Conservation (phyloP, 345 rosid genomes). For the Eucalyptus leucophloia region DNA sequence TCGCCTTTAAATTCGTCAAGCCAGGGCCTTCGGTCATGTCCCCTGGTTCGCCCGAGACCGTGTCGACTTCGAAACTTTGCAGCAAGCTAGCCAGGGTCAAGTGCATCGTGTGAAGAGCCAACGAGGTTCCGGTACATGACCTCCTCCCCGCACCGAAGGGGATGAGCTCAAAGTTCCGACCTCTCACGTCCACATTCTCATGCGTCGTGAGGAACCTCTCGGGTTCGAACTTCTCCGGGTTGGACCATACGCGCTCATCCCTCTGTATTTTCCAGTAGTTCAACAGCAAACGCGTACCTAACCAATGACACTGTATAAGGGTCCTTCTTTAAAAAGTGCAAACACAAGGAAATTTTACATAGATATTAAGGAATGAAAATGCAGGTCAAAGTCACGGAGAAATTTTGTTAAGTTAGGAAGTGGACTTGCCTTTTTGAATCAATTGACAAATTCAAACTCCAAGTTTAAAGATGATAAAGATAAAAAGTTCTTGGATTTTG, state of each 20-base stretch:
- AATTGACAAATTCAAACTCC: not conserved
- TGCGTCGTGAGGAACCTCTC: conserved; percentile 20
- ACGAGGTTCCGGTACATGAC: conserved; percentile 18
- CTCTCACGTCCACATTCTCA: conserved; percentile 4
- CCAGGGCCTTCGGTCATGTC: conserved; percentile 23
- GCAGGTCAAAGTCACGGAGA: not conserved
- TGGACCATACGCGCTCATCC: conserved; percentile 4
- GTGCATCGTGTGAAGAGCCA: conserved; percentile 17
- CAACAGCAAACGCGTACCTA: conserved; percentile 7
- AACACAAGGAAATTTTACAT: not conserved
- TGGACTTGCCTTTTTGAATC: not conserved
- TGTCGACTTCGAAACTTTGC: conserved; percentile 19
- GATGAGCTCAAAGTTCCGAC: conserved; percentile 15
- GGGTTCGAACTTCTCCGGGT: conserved; percentile 6
- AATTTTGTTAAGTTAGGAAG: not conserved
- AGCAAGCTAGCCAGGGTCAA: conserved; percentile 21
- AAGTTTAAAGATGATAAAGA: not conserved
- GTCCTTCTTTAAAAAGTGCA: not conserved
- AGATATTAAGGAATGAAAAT: not conserved
- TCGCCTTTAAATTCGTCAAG: conserved; percentile 20
- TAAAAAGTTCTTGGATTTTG: not conserved
- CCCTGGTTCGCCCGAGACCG: conserved; percentile 1
- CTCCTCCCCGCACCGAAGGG: conserved; percentile 24
- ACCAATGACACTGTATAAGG: not conserved
- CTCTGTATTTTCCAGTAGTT: conserved; percentile 18